Evolutionary conservation across 2,329 filamentous ascomycete species (phyloP).

Genomic region (Aspergillus felis): DNA sequence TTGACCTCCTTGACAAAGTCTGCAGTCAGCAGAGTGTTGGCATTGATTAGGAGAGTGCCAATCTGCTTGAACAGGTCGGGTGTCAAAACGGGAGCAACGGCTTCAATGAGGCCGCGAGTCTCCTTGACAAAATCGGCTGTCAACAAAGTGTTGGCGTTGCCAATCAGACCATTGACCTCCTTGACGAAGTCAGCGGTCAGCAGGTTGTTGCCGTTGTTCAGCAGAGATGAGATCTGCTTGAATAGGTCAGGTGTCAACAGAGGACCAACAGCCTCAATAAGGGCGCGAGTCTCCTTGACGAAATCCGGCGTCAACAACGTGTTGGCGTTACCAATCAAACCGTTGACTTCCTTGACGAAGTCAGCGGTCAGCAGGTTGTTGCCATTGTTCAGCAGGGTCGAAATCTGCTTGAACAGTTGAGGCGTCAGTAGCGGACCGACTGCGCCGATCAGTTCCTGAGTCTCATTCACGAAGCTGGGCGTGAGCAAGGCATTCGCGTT

Average conservation of each 20-base stretch:
- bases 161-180: slow-evolving; percentile 15
- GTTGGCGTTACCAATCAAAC: slow-evolving; percentile 10
- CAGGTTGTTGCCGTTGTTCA: slow-evolving; percentile 2
- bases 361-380: slow-evolving; percentile 5
- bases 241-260: slow-evolving; percentile 2
- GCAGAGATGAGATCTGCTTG: slow-evolving; percentile 1
- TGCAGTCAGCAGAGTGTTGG: slow-evolving; percentile 28
- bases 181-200: slow-evolving; percentile 9
- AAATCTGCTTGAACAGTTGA: slow-evolving; percentile 4
- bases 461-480: slow-evolving; percentile 1
- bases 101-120: slow-evolving; percentile 17
- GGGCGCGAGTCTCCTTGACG: neutral
- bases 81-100: slow-evolving; percentile 21
- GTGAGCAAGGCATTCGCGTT: slow-evolving; percentile 11
- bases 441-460: neutral
- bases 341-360: slow-evolving; percentile 8
- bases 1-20: slow-evolving; percentile 24
- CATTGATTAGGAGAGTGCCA: slow-evolving; percentile 20
- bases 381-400: slow-evolving; percentile 2
- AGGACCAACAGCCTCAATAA: slow-evolving; percentile 2
- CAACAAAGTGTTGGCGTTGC: slow-evolving; percentile 28
- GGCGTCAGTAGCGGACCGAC: slow-evolving; percentile 1
- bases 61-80: slow-evolving; percentile 23
- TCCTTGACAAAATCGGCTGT: slow-evolving; percentile 28
- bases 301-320: slow-evolving; percentile 3